Conservation (phyloP, 768 basidiomycete species). For the Ramaria rubella region DNA sequence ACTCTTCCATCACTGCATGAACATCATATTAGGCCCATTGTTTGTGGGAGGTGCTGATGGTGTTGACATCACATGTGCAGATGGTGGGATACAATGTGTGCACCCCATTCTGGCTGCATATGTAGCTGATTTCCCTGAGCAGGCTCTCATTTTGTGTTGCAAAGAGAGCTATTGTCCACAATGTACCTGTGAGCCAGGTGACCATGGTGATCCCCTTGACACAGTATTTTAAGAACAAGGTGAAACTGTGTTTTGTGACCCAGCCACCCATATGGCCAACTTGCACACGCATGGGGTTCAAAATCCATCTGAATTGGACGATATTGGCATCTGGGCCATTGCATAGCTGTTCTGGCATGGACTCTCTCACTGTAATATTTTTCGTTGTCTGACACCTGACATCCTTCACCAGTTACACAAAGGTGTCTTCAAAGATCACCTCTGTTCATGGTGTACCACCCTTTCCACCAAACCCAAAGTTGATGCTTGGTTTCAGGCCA, state of each 20-base stretch:
- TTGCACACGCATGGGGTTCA: neutral
- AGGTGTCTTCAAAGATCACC: too few species aligned
- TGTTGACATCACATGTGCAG: slow-evolving; percentile 17
- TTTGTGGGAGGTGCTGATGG: slow-evolving; percentile 16
- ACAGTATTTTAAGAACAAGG: too few species aligned
- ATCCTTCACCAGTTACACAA: too few species aligned
- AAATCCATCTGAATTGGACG: neutral
- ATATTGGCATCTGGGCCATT: neutral
- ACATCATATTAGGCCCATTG: slow-evolving; percentile 12
- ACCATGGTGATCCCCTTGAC: slow-evolving; percentile 12
- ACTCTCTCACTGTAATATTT: too few species aligned
- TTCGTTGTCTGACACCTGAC: too few species aligned
- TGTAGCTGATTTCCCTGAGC: slow-evolving; percentile 18
- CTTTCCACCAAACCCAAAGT: slow-evolving; percentile 13
- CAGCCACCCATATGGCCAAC: neutral
- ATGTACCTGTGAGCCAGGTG: too few species aligned
- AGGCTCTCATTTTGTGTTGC: slow-evolving; percentile 10
- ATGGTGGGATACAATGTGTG: slow-evolving; percentile 13
- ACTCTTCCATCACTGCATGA: slow-evolving; percentile 21
- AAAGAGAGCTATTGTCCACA: neutral
- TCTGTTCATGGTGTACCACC: too few species aligned
- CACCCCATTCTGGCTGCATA: too few species aligned
- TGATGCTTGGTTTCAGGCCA: slow-evolving; percentile 13
- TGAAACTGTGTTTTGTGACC: too few species aligned
- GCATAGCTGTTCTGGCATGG: slow-evolving; percentile 11